Base-by-base conservation (phyloP, 1,284 basidiomycete genomes). In the Puccinia horiana region DNA sequence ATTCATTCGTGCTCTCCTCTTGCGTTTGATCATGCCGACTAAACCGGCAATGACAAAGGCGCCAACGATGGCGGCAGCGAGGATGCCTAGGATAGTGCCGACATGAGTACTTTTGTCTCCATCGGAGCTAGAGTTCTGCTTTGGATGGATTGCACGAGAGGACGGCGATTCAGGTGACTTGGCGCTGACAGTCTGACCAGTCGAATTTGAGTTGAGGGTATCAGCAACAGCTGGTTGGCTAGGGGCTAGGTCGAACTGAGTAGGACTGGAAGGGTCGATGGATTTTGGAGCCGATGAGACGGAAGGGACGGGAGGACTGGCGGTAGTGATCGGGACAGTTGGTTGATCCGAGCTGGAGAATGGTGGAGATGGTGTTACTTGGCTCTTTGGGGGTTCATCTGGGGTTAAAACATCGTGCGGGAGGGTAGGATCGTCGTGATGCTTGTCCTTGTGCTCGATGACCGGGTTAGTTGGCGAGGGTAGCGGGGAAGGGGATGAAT, bases 81-180 rank as follows among this genome's bases (percentile, higher is more conserved):
- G 58, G 29, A 77, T 67, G n/a, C 76, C 76, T 14, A 77, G 47
- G 58, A 77, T 77, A 26, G 76, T 77, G 14, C 76, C 76, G 40
- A 77, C 35, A 35, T 47, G 37, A 20, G 76, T 52, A 23, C n/a
- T 42, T 2, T 37, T 65, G 5, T 29, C 20, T 5, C 67, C 26
- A 63, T 63, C 61, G 14, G 20, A 14, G 61, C 12, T 32, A 5
- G 58, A 47, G 58, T 40, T 61, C 29, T 49, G 47, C 20, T 26
- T 40, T 0, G 37, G 32, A 26, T 67, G 63, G 26, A 23, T 11
- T 4, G 37, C 23, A 20, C 18, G 61, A 23, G 61, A 65, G 35
- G 29, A 2, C 14, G 54, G 8, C 14, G 35, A 20, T 23, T n/a
- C 52, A 9, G 35, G 3, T 26, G 49, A 52, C 20, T 49, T 47